A percentile compares a stretch with the other conserved stretches of the same genome.
Evolutionary conservation across 257 asterid species (phyloP).

Genomic region (Eucommia ulmoides): DNA sequence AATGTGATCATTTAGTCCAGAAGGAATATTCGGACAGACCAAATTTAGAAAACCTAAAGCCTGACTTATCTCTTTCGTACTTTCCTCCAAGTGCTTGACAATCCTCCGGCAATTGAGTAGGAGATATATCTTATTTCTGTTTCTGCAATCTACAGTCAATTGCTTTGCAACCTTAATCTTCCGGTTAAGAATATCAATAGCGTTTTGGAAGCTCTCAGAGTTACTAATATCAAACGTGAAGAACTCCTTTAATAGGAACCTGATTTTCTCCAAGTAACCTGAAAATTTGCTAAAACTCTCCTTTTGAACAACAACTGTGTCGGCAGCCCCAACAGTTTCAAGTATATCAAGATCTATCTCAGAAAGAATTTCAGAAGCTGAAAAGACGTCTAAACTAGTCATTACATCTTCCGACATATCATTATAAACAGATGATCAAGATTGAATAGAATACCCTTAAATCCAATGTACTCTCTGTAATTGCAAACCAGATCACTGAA

Average conservation of each 20-base stretch:
- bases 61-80: constrained; percentile 33
- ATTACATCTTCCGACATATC: too few species aligned
- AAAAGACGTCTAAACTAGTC: too few species aligned
- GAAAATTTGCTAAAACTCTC: constrained; percentile 36
- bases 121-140: constrained; percentile 41
- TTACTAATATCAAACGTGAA: constrained; percentile 18
- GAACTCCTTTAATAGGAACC: constrained; percentile 37
- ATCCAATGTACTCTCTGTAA: too few species aligned
- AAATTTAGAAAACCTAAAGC: constrained; percentile 36
- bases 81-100: constrained; percentile 29
- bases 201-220: constrained; percentile 17
- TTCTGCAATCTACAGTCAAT: constrained; percentile 34
- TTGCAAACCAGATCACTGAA: too few species aligned
- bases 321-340: constrained; percentile 20
- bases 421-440: too few species aligned
- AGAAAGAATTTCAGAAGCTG: constrained; percentile 18
- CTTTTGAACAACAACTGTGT: constrained; percentile 25
- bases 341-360: constrained; percentile 25
- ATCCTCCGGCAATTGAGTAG: constrained; percentile 34
- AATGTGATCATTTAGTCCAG: constrained; percentile 30
- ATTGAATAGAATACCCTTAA: too few species aligned
- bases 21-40: constrained; percentile 30
- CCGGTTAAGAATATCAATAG: constrained; percentile 25
- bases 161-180: constrained; percentile 25
- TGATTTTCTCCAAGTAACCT: constrained; percentile 27